Conservation (phyloP, 441 rosid genomes). For the Viola pubescens region DNA sequence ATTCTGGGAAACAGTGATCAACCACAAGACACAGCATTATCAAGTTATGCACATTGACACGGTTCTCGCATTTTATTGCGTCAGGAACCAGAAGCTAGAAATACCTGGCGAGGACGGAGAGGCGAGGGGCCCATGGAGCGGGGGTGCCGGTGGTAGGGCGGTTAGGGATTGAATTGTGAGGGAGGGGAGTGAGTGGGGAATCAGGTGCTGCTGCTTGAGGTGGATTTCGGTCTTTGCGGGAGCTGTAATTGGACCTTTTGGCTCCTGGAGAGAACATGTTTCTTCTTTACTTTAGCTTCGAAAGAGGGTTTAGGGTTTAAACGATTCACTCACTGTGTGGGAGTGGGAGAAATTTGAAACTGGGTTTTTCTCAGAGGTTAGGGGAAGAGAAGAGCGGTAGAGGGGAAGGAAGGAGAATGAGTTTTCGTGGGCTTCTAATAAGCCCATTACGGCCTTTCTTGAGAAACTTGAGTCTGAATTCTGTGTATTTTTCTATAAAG, state of each 20-base stretch:
- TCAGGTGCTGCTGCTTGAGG: conserved; percentile 29
- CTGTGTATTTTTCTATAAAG: too few species aligned
- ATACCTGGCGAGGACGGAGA: conserved; percentile 90
- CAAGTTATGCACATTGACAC: not conserved
- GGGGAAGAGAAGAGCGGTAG: too few species aligned
- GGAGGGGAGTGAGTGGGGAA: conserved; percentile 54
- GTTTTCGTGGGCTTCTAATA: too few species aligned
- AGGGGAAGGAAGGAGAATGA: too few species aligned
- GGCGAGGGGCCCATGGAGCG: conserved; percentile 87
- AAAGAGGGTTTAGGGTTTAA: too few species aligned
- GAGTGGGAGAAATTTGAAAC: too few species aligned
- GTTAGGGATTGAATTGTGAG: conserved; percentile 35
- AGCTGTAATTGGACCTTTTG: conserved; percentile 43
- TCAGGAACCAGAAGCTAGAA: not conserved
- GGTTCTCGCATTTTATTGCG: too few species aligned
- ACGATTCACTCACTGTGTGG: too few species aligned
- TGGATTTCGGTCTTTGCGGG: conserved; percentile 35
- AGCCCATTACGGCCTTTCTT: too few species aligned
- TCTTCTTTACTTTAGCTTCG: conserved; percentile 2
- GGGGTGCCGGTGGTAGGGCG: conserved; percentile 83
- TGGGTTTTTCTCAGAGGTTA: too few species aligned
- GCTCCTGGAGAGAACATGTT: conserved; percentile 74
- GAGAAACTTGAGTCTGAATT: too few species aligned
- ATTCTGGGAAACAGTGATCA: conserved; percentile 32
- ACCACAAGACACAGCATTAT: conserved; percentile 12